phyloP scores from a whole-genome alignment of 106 monocot species.

The Vanilla planifolia region DNA sequence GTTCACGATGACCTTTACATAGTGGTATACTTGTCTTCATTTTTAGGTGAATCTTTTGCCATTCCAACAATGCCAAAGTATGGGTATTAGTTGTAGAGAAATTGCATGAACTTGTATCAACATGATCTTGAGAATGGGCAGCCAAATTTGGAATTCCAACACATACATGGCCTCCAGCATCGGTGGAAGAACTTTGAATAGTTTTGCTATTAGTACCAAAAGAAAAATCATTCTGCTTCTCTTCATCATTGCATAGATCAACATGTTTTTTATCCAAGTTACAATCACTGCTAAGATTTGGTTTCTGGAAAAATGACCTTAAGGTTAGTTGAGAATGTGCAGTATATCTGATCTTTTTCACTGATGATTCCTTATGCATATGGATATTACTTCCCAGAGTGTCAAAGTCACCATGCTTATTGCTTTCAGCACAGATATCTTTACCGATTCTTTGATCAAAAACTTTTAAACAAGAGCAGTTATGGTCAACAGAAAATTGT shows the following conservation, averaged over 20 bases:
- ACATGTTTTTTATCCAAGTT: background rate
- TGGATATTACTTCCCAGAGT: background rate
- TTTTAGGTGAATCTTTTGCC: constrained; percentile 80
- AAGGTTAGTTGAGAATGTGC: constrained; percentile 62
- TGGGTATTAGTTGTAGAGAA: constrained; percentile 25
- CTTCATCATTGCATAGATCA: constrained; percentile 13
- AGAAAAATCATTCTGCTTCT: constrained; percentile 11
- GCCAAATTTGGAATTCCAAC: constrained; percentile 1
- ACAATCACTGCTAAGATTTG: constrained; percentile 7
- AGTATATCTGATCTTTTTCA: constrained; percentile 38
- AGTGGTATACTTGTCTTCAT: constrained; percentile 89
- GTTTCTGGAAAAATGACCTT: constrained; percentile 63
- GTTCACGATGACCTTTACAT: constrained; percentile 91
- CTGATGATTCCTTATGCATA: background rate
- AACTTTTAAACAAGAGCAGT: constrained; percentile 5
- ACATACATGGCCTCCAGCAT: constrained; percentile 13
- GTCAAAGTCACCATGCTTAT: background rate
- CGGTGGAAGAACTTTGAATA: constrained; percentile 2
- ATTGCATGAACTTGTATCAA: constrained; percentile 7
- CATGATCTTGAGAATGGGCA: constrained; percentile 10
- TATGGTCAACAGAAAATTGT: constrained; percentile 1
- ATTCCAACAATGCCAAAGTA: constrained; percentile 52
- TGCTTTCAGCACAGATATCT: constrained; percentile 4
- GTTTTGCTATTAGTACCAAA: constrained; percentile 2
- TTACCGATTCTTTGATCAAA: background rate